Evolutionary conservation across 208 protist species (phyloP).

Genomic region (Trypanosoma rangeli): DNA sequence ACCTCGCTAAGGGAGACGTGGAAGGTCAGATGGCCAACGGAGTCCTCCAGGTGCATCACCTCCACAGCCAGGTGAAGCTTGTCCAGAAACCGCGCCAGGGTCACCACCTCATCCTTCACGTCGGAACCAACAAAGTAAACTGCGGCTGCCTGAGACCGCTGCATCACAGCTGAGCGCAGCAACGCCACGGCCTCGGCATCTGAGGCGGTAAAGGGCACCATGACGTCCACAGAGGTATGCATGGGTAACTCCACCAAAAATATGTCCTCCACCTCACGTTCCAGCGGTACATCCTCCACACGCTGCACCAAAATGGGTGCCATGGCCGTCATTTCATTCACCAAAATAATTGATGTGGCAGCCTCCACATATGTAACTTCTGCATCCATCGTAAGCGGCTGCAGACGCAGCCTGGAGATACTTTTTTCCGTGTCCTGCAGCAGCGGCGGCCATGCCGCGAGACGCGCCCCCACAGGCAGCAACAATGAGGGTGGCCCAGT

Average conservation of each 20-base stretch:
- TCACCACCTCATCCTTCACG: background rate
- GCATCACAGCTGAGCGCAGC: background rate
- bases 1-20: slow-evolving; percentile 30
- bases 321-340: slow-evolving; percentile 67
- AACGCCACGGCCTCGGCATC: slow-evolving; percentile 36
- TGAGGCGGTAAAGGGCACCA: slow-evolving; percentile 46
- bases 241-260: slow-evolving; percentile 26
- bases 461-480: slow-evolving; percentile 63
- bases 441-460: slow-evolving; percentile 56
- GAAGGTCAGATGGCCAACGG: slow-evolving; percentile 52
- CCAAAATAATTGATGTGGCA: slow-evolving; percentile 62
- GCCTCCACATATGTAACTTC: slow-evolving; percentile 70
- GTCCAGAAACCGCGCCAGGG: slow-evolving; percentile 3
- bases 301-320: slow-evolving; percentile 78
- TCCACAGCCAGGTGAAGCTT: slow-evolving; percentile 13
- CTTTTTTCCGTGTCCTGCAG: slow-evolving; percentile 34
- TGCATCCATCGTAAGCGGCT: slow-evolving; percentile 70
- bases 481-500: slow-evolving; percentile 63
- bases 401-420: slow-evolving; percentile 48
- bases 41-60: slow-evolving; percentile 59
- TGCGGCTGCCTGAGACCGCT: background rate
- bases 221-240: slow-evolving; percentile 35
- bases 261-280: background rate
- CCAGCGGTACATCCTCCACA: slow-evolving; percentile 42
- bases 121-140: slow-evolving; percentile 5